Conservation (phyloP, 129 eudicot species). For the Escallonia rubra region DNA sequence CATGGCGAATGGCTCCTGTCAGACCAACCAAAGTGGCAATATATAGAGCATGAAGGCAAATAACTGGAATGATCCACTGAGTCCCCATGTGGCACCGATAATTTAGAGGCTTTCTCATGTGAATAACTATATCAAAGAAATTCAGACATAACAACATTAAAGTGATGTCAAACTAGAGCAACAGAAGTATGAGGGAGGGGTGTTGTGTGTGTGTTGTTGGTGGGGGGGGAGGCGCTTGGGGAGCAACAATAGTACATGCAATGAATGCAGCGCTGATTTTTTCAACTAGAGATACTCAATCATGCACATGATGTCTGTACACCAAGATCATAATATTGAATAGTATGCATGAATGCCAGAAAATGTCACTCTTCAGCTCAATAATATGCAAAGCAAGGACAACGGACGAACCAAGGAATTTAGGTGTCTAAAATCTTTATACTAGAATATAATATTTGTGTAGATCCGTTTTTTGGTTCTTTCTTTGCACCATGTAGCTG, state of each 20-base stretch:
- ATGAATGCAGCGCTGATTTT: too few species aligned
- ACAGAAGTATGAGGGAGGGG: not conserved
- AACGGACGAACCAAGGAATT: too few species aligned
- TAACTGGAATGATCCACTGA: conserved; percentile 54
- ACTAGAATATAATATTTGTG: too few species aligned
- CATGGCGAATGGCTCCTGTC: conserved; percentile 72
- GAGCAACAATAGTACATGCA: not conserved
- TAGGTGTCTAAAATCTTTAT: too few species aligned
- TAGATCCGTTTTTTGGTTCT: too few species aligned
- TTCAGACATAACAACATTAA: conserved; percentile 8
- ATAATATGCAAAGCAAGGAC: too few species aligned
- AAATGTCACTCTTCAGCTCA: too few species aligned
- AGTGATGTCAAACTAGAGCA: not conserved
- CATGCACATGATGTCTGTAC: too few species aligned
- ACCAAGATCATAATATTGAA: too few species aligned
- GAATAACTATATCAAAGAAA: conserved; percentile 50
- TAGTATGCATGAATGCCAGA: too few species aligned
- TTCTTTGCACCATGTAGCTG: too few species aligned
- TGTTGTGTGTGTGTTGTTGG: not conserved
- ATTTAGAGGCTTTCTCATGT: conserved; percentile 55
- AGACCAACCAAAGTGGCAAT: conserved; percentile 57
- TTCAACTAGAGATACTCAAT: too few species aligned
- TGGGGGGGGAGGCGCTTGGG: not conserved
- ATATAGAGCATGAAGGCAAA: conserved; percentile 57
- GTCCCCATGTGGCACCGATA: conserved; percentile 69